phyloP scores from a whole-genome alignment of 2,329 filamentous ascomycete species.

The Neoscytalidium dimidiatum region DNA sequence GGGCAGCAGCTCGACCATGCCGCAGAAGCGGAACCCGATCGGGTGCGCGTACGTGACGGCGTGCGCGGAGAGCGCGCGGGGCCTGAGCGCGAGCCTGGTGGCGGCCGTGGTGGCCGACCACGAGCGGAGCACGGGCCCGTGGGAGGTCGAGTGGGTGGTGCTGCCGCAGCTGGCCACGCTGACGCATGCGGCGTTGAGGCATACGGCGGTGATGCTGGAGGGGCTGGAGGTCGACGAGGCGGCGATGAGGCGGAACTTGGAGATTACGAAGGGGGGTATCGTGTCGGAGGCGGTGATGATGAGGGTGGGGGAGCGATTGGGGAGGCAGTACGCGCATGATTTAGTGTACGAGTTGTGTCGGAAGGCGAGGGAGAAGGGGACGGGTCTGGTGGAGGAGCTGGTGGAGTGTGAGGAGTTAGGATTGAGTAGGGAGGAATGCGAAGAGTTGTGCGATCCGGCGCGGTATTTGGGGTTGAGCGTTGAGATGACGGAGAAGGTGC shows the following conservation, averaged over 20 bases:
- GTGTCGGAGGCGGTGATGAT: slow-evolving; percentile 45
- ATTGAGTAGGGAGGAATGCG: background rate
- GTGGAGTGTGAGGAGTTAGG: slow-evolving; percentile 22
- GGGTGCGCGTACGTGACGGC: slow-evolving; percentile 31
- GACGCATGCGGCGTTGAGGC: slow-evolving; percentile 27
- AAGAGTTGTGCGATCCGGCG: background rate
- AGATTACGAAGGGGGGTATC: slow-evolving; percentile 35
- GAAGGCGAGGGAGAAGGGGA: slow-evolving; percentile 6
- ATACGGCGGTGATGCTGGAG: slow-evolving; percentile 28
- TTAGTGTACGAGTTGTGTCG: background rate
- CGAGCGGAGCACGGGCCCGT: slow-evolving; percentile 32
- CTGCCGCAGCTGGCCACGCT: slow-evolving; percentile 32
- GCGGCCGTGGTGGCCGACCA: slow-evolving; percentile 35
- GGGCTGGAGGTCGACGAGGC: slow-evolving; percentile 31
- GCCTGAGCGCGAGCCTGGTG: slow-evolving; percentile 27
- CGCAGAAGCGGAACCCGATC: slow-evolving; percentile 45
- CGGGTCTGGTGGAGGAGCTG: slow-evolving; percentile 22
- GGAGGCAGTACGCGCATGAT: slow-evolving; percentile 32
- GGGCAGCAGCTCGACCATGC: slow-evolving; percentile 59
- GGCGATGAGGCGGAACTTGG: slow-evolving; percentile 28
- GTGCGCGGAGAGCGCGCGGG: slow-evolving; percentile 28
- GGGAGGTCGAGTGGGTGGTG: slow-evolving; percentile 36
- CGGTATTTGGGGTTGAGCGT: background rate
- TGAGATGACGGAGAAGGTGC: slow-evolving; percentile 4
- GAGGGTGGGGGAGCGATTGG: slow-evolving; percentile 35